These are phyloP conservation scores for rapeseed (Brassica napus) DNA, from an alignment of 345 rosid genomes.

Conservation along the genomic window Da-Ae NC_063435.1:4337001-4337500, in stretches of 20 bases:
- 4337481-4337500: conserved; percentile 70
- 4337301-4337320: too few relatives aligned
- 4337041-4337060: not conserved
- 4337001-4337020: not conserved
- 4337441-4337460: conserved; percentile 81
- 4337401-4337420: conserved; percentile 88
- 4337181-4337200: too few relatives aligned
- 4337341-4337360: conserved; percentile 6
- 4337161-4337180: too few relatives aligned
- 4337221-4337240: too few relatives aligned
- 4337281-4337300: too few relatives aligned
- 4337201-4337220: too few relatives aligned
- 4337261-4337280: too few relatives aligned
- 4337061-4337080: conserved; percentile 2
- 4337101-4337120: too few relatives aligned
- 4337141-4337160: too few relatives aligned
- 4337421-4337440: conserved; percentile 84
- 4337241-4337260: too few relatives aligned
- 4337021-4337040: conserved; percentile 13
- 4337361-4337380: conserved; percentile 12
- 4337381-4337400: conserved; percentile 73
- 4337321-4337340: too few relatives aligned
- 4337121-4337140: too few relatives aligned
- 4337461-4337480: conserved; percentile 85
- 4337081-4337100: conserved; percentile 11